A percentile compares a stretch with the other conserved stretches of the same genome.
These are phyloP conservation scores for Saccharomyces hybrid DNA, from an alignment of 1,139 yeast genomes.

Conservation along the genomic window DNA sequence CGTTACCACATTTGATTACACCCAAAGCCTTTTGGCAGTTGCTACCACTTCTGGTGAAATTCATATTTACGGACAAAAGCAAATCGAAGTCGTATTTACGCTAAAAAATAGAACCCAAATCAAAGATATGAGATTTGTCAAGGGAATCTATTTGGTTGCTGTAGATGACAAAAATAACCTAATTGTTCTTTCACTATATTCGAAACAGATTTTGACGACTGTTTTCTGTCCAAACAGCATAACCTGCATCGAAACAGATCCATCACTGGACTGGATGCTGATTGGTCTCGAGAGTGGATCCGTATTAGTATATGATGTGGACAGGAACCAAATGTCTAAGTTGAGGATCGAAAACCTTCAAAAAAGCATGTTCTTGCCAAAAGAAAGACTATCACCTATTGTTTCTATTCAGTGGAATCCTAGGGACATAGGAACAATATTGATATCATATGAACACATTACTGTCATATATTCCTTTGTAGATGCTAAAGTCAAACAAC, in stretches of 20 bases:
- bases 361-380: constrained; percentile 34
- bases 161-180: constrained; percentile 49
- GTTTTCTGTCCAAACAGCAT: constrained; percentile 54
- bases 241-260: constrained; percentile 65
- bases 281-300: constrained; percentile 76
- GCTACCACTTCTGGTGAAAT: constrained; percentile 65
- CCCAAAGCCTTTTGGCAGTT: constrained; percentile 77
- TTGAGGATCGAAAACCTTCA: constrained; percentile 69
- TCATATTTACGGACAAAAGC: constrained; percentile 75
- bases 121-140: constrained; percentile 53
- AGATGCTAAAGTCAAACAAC: constrained; percentile 38
- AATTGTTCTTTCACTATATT: constrained; percentile 60
- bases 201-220: constrained; percentile 49
- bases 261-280: constrained; percentile 78
- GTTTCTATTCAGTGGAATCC: constrained; percentile 73
- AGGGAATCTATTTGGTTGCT: constrained; percentile 73
- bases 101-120: constrained; percentile 47
- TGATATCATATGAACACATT: constrained; percentile 52
- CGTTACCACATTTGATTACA: constrained; percentile 75
- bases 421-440: constrained; percentile 70
- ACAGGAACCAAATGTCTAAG: constrained; percentile 61
- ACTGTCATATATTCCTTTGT: constrained; percentile 48
- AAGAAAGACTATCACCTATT: constrained; percentile 46
- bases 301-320: constrained; percentile 69
- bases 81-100: constrained; percentile 66